Conservation (phyloP, 768 basidiomycete species). For the Chalciporus piperatus region DNA sequence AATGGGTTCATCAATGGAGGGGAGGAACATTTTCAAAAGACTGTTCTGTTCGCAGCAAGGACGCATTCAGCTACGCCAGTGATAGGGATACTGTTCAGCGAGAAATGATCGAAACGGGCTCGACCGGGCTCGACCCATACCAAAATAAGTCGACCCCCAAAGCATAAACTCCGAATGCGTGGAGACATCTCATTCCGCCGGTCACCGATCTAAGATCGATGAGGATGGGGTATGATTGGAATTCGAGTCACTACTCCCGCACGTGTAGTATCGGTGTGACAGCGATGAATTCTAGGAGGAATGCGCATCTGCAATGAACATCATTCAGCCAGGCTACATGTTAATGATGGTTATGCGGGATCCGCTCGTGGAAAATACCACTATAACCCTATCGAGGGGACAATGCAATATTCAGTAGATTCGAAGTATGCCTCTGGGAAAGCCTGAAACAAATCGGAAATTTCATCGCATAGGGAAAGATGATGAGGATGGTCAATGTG, state of each 20-base stretch:
- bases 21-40: background rate
- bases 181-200: background rate
- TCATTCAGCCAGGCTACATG: constrained; percentile 3
- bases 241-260: constrained; percentile 6
- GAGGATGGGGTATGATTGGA: background rate
- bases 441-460: background rate
- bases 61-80: background rate
- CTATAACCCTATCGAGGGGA: constrained; percentile 23
- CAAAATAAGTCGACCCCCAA: background rate
- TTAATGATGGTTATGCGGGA: constrained; percentile 10
- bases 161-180: background rate
- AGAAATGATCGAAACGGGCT: background rate
- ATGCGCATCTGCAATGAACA: constrained; percentile 6
- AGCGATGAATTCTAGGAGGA: background rate
- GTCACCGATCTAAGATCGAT: constrained; percentile 7
- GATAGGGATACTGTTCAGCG: background rate
- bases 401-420: constrained; percentile 21
- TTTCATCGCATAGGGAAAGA: constrained; percentile 6
- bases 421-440: constrained; percentile 8
- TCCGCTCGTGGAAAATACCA: constrained; percentile 5
- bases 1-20: constrained; percentile 7
- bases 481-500: constrained; percentile 8
- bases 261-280: background rate
- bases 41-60: background rate
- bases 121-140: background rate